Base-by-base conservation (phyloP, 768 basidiomycete species). In the Russula earlei region DNA sequence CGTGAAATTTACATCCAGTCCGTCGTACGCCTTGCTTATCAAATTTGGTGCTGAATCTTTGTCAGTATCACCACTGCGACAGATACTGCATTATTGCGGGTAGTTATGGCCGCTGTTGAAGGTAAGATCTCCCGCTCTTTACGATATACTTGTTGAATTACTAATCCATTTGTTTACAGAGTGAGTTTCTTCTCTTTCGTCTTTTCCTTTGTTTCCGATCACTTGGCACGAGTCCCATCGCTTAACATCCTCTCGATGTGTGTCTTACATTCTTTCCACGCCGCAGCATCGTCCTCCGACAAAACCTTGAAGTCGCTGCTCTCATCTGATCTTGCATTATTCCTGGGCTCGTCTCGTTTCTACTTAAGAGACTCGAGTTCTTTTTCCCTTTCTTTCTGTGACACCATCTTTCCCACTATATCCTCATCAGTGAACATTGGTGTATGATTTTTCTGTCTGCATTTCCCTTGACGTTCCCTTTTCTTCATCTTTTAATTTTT, bases 81-180 rank as follows among this genome's bases (percentile, higher is more conserved):
- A 20, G 91, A 94, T 72, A 93, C 91, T 1, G 87, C 80, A 19
- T 78, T 92, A 77, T 71, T 94, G 48, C 77, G 87, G 63, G 89
- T 94, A 19, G 89, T 97, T 15, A 95, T 95, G 93, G 88, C 89
- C 60, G 92, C 93, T 58, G 91, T 93, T 49, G 88, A 92, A 92
- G 91, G 90, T 90, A 60, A 63, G 82, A 75, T 19, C 42, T 51
- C 33, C 47, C 20, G 44, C 11, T 38, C 58, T 19, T 60, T 53
- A 41, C 52, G 47, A 38, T 46, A 24, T 46, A 8, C 17, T 60
- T 49, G 36, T 59, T 59, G 27, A 27, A 49, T 38, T 56, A 36
- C 54, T 55, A 64, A 64, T 42, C 64, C 43, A 14, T 55, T 60
- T 27, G 54, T 53, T 62, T 61, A 40, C 63, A 87, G 85, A 86